Evolutionary conservation across 1,284 basidiomycete species (phyloP), one percentile per base, ranked within the genome.

Genomic region (Pterulicium gracile): DNA sequence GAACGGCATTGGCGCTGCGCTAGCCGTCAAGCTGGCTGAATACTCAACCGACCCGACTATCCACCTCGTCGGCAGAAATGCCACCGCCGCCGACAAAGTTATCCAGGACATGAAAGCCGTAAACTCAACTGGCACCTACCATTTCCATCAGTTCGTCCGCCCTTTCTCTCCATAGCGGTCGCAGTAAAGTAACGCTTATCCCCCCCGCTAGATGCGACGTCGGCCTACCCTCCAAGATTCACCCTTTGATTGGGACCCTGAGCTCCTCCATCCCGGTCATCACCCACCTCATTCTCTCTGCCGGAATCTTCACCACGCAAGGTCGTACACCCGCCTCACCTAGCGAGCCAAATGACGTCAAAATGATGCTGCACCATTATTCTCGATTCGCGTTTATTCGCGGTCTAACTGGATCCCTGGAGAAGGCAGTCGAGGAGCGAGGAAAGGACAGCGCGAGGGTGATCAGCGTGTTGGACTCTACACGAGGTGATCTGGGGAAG

Each of bases 341-440:
- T 15, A 17, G 18, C 13, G 44, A 45, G 24, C 21, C 21, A 15
- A n/a, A n/a, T n/a, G 44, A 45, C 21, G 15, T 19, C 27, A 45
- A 45, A 20, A 19, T 45, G 44, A 27, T 27, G 20, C 19, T 45
- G 27, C 44, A 45, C 17, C 39, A 45, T 21, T 45, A 45, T 20
- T 13, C 44, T 18, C 24, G 44, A n/a, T 45, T 45, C 20, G 20
- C 24, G 12, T 45, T 39, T 32, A 45, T 32, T 14, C 34, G 24
- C 23, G 44, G 21, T 17, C 44, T 45, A 2, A 13, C 39, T n/a
- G 27, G 27, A 4, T 36, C 24, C 3, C 24, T 45, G 32, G 36
- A 39, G 19, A 18, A 13, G n/a, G 36, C 36, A 15, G 36, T 18
- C 5, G 7, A 7, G 36, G 36, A 39, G 36, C 5, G 5, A 17